These are phyloP conservation scores for Backusella liffmaniae DNA, from an alignment of 192 early-diverging fungal genomes.

Conservation along the genomic window DNA sequence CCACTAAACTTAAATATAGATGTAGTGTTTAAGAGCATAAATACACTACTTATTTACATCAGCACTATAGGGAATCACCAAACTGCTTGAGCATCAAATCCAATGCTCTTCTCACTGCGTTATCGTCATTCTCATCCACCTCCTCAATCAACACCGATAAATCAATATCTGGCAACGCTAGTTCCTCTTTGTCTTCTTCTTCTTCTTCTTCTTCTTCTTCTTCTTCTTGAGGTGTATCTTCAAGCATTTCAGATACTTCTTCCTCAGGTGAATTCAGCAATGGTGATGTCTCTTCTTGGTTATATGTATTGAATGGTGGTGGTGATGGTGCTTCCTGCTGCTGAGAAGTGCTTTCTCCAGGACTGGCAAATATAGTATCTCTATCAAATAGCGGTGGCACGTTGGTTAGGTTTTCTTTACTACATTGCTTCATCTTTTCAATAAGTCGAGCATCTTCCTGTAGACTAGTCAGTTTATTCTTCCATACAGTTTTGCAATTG, in stretches of 20 bases:
- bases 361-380: background rate
- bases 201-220: background rate
- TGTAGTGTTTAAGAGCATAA: too few species aligned
- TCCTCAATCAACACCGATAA: background rate
- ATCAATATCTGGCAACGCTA: background rate
- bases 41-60: background rate
- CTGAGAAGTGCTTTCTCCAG: background rate
- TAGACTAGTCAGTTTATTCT: background rate
- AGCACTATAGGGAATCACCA: background rate
- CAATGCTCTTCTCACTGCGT: conserved; percentile 7
- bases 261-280: too few species aligned
- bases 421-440: background rate
- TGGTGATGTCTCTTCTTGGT: background rate
- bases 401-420: background rate
- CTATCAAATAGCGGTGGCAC: background rate
- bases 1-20: background rate
- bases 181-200: background rate
- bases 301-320: background rate
- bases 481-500: background rate
- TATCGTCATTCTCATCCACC: conserved; percentile 6
- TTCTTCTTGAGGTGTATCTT: too few species aligned
- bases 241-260: too few species aligned
- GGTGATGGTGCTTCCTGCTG: background rate
- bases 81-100: conserved; percentile 12
- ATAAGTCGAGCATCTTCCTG: background rate